phyloP scores from a whole-genome alignment of 169 alveolate genomes.

The Sarcocystis neurona region DNA sequence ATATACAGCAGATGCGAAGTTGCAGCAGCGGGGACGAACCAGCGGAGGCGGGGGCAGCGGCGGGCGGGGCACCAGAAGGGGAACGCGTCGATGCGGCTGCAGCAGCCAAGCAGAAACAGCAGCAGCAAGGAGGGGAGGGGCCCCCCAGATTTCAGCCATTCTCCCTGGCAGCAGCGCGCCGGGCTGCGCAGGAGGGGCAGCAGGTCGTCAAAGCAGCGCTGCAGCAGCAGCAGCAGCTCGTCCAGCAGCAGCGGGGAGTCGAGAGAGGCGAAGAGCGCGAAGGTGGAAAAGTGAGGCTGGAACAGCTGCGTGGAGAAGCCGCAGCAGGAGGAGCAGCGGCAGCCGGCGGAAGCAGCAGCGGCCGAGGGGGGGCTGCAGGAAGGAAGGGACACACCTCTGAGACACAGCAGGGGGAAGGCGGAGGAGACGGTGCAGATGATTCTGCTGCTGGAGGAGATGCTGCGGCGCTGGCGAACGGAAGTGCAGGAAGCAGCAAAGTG shows the following conservation, averaged over 20 bases:
- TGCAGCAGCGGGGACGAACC: background rate
- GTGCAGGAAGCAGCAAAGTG: background rate
- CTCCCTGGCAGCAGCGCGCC: conserved; percentile 45
- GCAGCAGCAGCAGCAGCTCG: background rate
- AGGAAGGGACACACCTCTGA: too few species aligned
- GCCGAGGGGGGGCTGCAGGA: background rate
- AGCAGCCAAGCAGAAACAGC: conserved; percentile 27
- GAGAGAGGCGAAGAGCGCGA: background rate
- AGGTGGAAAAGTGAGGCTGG: background rate
- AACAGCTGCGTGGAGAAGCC: background rate
- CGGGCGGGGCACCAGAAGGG: background rate
- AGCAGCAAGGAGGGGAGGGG: conserved; percentile 46
- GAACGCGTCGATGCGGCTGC: background rate
- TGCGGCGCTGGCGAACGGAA: background rate
- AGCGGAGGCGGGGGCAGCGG: background rate
- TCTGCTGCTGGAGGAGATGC: background rate
- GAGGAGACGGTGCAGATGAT: background rate
- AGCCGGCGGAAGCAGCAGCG: background rate
- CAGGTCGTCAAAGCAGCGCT: conserved; percentile 19
- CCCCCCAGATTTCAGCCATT: conserved; percentile 63
- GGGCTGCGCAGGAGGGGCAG: background rate
- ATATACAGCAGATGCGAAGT: conserved; percentile 32
- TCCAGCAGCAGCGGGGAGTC: background rate
- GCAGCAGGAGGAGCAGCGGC: background rate
- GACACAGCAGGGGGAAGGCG: background rate